phyloP scores from a whole-genome alignment of 352 stramenopile genomes.

The Phytophthora podocarpi region DNA sequence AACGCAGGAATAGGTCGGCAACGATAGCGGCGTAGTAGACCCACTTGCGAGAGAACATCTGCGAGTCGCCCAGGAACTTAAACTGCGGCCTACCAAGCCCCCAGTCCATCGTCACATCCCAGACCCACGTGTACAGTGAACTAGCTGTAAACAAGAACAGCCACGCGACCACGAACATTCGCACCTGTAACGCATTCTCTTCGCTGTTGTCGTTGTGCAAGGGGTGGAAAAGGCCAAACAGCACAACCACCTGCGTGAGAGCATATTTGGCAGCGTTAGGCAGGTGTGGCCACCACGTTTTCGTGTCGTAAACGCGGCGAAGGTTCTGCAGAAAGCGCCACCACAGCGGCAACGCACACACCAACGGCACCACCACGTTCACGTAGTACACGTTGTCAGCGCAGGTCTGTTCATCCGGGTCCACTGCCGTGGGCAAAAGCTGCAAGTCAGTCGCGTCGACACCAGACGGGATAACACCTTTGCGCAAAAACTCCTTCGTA shows the following conservation, averaged over 20 bases:
- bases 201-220: slow-evolving; percentile 52
- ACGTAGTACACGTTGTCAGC: slow-evolving; percentile 92
- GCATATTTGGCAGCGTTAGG: slow-evolving; percentile 97
- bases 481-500: slow-evolving; percentile 92
- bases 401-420: slow-evolving; percentile 33
- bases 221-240: slow-evolving; percentile 89
- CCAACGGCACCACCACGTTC: slow-evolving; percentile 93
- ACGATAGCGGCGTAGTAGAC: slow-evolving; percentile 85
- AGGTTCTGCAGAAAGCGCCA: slow-evolving; percentile 98
- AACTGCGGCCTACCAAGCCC: slow-evolving; percentile 78
- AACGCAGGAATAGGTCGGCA: slow-evolving; percentile 79
- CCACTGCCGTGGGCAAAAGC: slow-evolving; percentile 12
- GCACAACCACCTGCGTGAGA: slow-evolving; percentile 79
- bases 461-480: slow-evolving; percentile 46
- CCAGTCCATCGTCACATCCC: slow-evolving; percentile 91
- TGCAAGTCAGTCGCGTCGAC: slow-evolving; percentile 15
- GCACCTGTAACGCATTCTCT: slow-evolving; percentile 24
- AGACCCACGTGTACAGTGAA: slow-evolving; percentile 83
- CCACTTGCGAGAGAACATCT: slow-evolving; percentile 86
- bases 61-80: slow-evolving; percentile 78
- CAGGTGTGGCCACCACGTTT: slow-evolving; percentile 95
- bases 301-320: slow-evolving; percentile 94
- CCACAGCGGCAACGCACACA: slow-evolving; percentile 95
- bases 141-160: slow-evolving; percentile 81
- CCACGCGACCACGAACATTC: slow-evolving; percentile 71